These are phyloP conservation scores for Maudiozyma turicensis DNA, from an alignment of 805 yeast genomes.

Conservation along the genomic window DNA sequence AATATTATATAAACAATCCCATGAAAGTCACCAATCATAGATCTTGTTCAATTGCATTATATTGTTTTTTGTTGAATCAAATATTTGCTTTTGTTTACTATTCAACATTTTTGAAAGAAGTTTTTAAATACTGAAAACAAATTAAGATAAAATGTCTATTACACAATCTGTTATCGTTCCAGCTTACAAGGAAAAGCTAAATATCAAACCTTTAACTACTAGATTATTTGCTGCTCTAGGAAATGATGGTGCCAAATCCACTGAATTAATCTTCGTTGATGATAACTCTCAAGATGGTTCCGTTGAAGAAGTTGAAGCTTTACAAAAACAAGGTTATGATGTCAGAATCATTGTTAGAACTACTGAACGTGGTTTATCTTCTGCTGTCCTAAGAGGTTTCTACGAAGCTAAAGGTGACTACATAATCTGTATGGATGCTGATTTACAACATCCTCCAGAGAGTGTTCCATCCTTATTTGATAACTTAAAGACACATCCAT, in stretches of 20 bases:
- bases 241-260: slow-evolving; percentile 31
- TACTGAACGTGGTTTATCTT: slow-evolving; percentile 40
- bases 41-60: neutral
- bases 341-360: slow-evolving; percentile 42
- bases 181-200: slow-evolving; percentile 41
- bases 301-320: slow-evolving; percentile 39
- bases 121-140: neutral
- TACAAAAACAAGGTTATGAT: slow-evolving; percentile 38
- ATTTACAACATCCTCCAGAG: slow-evolving; percentile 46
- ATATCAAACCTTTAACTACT: slow-evolving; percentile 40
- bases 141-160: slow-evolving; percentile 23
- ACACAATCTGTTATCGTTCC: slow-evolving; percentile 39
- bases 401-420: slow-evolving; percentile 38
- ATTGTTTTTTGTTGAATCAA: neutral
- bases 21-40: no score
- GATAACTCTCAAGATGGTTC: slow-evolving; percentile 45
- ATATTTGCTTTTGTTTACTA: neutral
- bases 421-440: slow-evolving; percentile 45
- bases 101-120: neutral
- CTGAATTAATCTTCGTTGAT: slow-evolving; percentile 43
- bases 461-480: slow-evolving; percentile 37
- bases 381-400: slow-evolving; percentile 42
- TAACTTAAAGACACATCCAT: slow-evolving; percentile 33
- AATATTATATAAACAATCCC: neutral
- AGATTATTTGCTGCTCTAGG: slow-evolving; percentile 42